Percentiles rank a stretch among this genome's conserved stretches.
phyloP scores from a whole-genome alignment of 352 stramenopile genomes.

The Phytophthora ramorum region DNA sequence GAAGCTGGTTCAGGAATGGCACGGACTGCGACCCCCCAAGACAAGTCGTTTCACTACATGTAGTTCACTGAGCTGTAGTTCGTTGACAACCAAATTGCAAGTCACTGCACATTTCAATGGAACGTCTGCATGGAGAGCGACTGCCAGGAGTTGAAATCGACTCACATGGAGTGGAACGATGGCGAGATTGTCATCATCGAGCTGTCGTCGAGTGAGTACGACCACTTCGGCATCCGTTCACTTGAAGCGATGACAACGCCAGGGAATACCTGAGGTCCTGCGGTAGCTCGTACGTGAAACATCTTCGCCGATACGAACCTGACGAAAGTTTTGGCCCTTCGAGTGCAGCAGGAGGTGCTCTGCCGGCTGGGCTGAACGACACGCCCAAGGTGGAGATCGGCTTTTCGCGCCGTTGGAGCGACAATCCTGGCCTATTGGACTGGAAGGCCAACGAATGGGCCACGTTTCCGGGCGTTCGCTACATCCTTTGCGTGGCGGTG shows the following conservation, averaged over 20 bases:
- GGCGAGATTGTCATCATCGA: conserved; percentile 1
- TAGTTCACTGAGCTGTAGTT: neutral
- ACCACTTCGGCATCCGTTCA: neutral
- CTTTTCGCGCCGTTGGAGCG: neutral
- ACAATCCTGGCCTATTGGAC: neutral
- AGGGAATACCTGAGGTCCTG: too few species aligned
- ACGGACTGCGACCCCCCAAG: neutral
- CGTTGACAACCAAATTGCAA: neutral
- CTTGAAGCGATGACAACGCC: too few species aligned
- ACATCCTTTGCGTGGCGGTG: conserved; percentile 6
- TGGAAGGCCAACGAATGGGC: conserved; percentile 9
- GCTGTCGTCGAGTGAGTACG: neutral
- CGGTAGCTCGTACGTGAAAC: too few species aligned
- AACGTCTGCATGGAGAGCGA: too few species aligned
- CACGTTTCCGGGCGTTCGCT: conserved; percentile 1
- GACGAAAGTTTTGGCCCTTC: neutral
- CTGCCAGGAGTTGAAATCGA: neutral
- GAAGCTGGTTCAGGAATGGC: conserved; percentile 7
- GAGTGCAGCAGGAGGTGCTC: neutral
- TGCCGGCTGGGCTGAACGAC: neutral
- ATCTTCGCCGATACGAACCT: neutral
- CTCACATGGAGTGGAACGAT: conserved; percentile 12
- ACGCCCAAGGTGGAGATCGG: conserved; percentile 7
- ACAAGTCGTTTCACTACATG: neutral
- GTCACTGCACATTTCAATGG: too few species aligned